These are phyloP conservation scores for Bremia lactucae DNA, from an alignment of 352 stramenopile genomes.

Conservation along the genomic window DNA sequence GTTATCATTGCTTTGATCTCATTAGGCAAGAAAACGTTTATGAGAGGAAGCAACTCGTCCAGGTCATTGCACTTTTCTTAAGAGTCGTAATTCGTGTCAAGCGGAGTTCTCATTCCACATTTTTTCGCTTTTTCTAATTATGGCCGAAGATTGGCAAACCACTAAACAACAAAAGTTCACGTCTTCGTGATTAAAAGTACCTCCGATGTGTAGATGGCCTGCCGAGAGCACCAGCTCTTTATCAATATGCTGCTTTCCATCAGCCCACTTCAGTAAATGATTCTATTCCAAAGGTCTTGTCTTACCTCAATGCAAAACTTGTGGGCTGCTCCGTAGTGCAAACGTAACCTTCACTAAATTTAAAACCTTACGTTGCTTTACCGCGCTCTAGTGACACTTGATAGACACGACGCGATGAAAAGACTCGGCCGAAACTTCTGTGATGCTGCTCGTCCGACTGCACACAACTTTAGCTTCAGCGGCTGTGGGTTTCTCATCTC, in stretches of 20 bases:
- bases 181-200: conserved; percentile 19
- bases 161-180: conserved; percentile 25
- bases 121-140: conserved; percentile 50
- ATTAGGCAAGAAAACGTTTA: conserved; percentile 80
- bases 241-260: conserved; percentile 45
- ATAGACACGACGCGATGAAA: too few relatives aligned
- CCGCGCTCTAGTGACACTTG: too few relatives aligned
- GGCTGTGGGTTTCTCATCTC: conserved; percentile 69
- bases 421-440: too few relatives aligned
- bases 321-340: conserved; percentile 57
- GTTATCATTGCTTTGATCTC: conserved; percentile 74
- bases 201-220: conserved; percentile 68
- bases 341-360: conserved; percentile 28
- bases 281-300: not conserved
- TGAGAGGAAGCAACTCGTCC: conserved; percentile 44
- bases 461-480: conserved; percentile 66
- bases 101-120: conserved; percentile 59
- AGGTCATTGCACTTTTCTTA: conserved; percentile 54
- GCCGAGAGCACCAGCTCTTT: conserved; percentile 40
- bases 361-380: not conserved
- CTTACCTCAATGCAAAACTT: conserved; percentile 50
- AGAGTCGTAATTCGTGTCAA: conserved; percentile 81
- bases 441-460: conserved; percentile 1
- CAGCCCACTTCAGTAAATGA: not conserved
- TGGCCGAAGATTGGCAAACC: conserved; percentile 44